Conservation (phyloP, 345 rosid genomes). For the Aegle marmelos region DNA sequence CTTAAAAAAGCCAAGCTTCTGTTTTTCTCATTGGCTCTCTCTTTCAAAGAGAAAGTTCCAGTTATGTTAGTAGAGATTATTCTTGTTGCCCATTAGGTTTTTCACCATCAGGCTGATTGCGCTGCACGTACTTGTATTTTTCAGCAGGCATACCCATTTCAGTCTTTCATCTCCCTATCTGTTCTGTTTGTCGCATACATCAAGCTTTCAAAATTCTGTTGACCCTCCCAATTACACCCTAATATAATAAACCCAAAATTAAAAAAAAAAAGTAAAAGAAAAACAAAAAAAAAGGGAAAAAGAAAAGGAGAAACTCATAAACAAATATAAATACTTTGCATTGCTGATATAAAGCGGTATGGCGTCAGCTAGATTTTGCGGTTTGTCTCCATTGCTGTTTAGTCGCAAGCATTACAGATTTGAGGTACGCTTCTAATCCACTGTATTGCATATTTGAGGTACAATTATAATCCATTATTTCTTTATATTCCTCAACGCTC, state of each 20-base stretch:
- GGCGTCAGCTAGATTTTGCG: slow-evolving; percentile 38
- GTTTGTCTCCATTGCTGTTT: slow-evolving; percentile 37
- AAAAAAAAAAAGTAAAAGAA: too few relatives aligned
- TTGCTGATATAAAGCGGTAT: slow-evolving; percentile 23
- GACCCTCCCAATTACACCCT: background rate
- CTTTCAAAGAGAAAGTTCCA: slow-evolving; percentile 47
- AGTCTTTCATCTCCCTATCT: background rate
- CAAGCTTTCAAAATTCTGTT: background rate
- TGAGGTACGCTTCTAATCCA: slow-evolving; percentile 32
- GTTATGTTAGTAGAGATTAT: background rate
- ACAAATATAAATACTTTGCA: slow-evolving; percentile 17
- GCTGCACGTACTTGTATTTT: slow-evolving; percentile 22
- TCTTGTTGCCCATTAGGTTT: background rate
- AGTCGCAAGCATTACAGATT: slow-evolving; percentile 39
- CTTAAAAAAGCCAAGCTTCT: slow-evolving; percentile 27
- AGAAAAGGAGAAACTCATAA: background rate
- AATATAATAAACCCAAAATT: background rate
- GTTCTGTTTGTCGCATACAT: background rate
- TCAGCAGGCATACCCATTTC: slow-evolving; percentile 3
- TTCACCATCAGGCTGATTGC: slow-evolving; percentile 1
- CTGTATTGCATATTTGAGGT: background rate
- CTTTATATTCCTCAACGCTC: background rate
- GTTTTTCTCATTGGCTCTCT: slow-evolving; percentile 39
- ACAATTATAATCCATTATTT: too few relatives aligned
- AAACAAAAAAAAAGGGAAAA: background rate